phyloP scores from a whole-genome alignment of 1,284 basidiomycete species.

The Erythrobasidium hasegawianum region DNA sequence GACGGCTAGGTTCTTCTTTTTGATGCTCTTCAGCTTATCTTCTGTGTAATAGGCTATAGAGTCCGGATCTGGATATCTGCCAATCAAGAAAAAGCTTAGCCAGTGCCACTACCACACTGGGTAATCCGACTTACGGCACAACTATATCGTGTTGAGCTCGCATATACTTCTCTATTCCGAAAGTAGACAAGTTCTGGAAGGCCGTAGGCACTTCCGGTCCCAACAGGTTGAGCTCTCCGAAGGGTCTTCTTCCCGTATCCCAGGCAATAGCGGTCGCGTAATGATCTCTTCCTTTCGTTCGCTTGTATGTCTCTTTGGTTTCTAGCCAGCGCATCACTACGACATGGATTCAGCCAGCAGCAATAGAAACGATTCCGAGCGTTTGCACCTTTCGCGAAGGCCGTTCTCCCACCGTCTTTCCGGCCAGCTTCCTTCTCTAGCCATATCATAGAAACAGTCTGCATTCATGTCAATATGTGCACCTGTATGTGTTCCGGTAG shows the following conservation, averaged over 20 bases:
- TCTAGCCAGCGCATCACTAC: constrained; percentile 27
- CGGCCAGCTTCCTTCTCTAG: constrained; percentile 18
- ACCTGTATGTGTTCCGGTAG: too few relatives aligned
- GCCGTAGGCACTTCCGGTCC: constrained; percentile 27
- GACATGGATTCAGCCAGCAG: too few relatives aligned
- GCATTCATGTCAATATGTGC: too few relatives aligned
- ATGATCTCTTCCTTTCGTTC: constrained; percentile 21
- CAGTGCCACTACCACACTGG: not conserved
- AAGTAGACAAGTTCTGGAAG: constrained; percentile 13
- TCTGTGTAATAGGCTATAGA: constrained; percentile 28
- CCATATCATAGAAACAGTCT: constrained; percentile 26
- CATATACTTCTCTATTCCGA: constrained; percentile 13
- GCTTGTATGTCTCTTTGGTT: constrained; percentile 13
- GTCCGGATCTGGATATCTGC: constrained; percentile 29
- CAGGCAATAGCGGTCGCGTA: constrained; percentile 24
- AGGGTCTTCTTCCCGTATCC: constrained; percentile 23
- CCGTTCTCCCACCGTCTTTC: constrained; percentile 9
- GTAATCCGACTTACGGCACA: constrained; percentile 2
- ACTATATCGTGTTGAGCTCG: constrained; percentile 26
- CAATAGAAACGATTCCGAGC: too few relatives aligned
- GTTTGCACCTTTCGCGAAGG: constrained; percentile 1
- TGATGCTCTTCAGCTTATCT: constrained; percentile 21
- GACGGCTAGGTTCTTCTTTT: constrained; percentile 19
- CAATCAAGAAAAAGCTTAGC: too few relatives aligned
- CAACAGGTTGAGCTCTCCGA: constrained; percentile 23